Percentiles rank a stretch among this genome's conserved stretches.
Evolutionary conservation across 2,329 filamentous ascomycete genomes (phyloP).

Genomic region (Talaromyces amestolkiae): DNA sequence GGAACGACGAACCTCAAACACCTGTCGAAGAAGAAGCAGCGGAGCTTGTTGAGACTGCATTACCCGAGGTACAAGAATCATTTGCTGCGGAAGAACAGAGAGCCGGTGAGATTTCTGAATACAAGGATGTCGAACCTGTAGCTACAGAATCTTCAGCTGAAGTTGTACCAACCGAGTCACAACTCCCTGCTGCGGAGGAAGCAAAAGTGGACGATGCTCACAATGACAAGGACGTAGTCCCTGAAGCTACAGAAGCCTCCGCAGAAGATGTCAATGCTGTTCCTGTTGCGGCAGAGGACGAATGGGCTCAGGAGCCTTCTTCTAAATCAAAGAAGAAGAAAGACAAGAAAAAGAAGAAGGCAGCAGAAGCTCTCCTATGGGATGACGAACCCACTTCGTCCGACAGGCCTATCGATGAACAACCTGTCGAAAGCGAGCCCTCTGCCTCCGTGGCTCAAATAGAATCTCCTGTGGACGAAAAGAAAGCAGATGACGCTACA

Average conservation of each 20-base stretch:
- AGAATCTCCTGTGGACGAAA: background rate
- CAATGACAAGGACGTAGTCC: background rate
- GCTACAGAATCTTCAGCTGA: background rate
- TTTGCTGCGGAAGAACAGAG: background rate
- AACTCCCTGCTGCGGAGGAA: background rate
- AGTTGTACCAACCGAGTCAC: background rate
- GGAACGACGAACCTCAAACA: slow-evolving; percentile 26
- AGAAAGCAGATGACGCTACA: background rate
- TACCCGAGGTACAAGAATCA: background rate
- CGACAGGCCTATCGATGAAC: background rate
- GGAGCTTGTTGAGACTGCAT: background rate
- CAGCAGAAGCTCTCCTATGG: slow-evolving; percentile 20
- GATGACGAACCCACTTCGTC: slow-evolving; percentile 26
- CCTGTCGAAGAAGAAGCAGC: background rate
- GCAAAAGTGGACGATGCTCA: background rate
- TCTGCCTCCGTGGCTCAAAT: background rate
- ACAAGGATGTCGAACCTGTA: background rate
- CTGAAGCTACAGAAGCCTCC: background rate
- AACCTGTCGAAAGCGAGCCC: background rate
- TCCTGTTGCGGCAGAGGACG: background rate
- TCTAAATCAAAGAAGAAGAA: slow-evolving; percentile 38
- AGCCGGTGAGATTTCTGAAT: background rate
- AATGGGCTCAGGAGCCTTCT: slow-evolving; percentile 3
- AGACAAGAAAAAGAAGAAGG: slow-evolving; percentile 21
- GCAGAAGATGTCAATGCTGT: background rate